Evolutionary conservation across 1,139 yeast species (phyloP), one percentile per base, ranked within the genome.

Genomic region (Candida smagusa): DNA sequence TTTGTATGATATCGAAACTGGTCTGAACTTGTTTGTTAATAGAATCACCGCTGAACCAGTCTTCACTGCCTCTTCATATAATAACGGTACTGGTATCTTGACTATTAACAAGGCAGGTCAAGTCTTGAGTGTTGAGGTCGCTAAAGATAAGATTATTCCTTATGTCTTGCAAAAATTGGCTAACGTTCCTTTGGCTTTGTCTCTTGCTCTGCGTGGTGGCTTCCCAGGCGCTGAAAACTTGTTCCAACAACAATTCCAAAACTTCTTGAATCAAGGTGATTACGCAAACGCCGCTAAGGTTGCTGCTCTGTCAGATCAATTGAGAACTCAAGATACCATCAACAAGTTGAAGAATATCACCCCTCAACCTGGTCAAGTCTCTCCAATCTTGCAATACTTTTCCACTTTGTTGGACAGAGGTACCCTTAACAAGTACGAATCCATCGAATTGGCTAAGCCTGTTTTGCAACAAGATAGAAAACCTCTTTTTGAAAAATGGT

Each of bases 21-120:
- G 96, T 46, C 76, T 87, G 35, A 88, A 90, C 64, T 79, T 94
- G 62, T 94, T 90, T 65, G 95, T 94, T 61, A 94, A 94, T 73
- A 79, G 98, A 66, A 92, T 94, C 55, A 88, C 97, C 23, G 92
- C 96, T 11, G 97, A 92, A 53, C 92, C 96, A 12, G 94, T 94
- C 31, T 94, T 94, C 68, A 87, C 96, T 31, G 95, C 97, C 12
- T 68, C 95, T 30, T 62, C 80, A 41, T 88, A 79, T 63, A 82
- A 84, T 54, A 67, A 80, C 38, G 75, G 79, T 36, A 78, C 86
- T 34, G 98, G 99, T 68, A 81, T 92, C 50, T 70, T 95, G 50
- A 90, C 96, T 50, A 86, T 94, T 63, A 94, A 92, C 74, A 87
- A 95, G 61, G 77, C 86, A 47, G 98, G 98, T 59, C 96, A 92